Evolutionary conservation across 2,329 filamentous ascomycete species (phyloP), one percentile per base, ranked within the genome.

Genomic region (Aureobasidium uvarum): DNA sequence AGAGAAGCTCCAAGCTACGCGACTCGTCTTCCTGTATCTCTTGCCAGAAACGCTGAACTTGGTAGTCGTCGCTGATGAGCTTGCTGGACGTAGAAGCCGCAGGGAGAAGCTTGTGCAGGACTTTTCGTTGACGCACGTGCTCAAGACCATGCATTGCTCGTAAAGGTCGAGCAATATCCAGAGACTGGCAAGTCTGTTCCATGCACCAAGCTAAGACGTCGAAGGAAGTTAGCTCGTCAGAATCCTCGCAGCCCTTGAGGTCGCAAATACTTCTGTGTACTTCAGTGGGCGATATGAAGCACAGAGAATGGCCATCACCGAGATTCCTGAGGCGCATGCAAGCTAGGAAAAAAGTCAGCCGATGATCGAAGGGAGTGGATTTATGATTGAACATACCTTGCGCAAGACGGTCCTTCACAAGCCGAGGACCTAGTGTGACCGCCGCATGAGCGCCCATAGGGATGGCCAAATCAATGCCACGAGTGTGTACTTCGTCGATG

Each of bases 311-410:
- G 0, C 87, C 87, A 2, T 84, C 76, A 0, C 87, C 89, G 0
- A 93, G 79, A 66, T 87, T 85, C 13, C 89, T 75, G 83, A 92
- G 86, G n/a, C 89, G 75, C 86, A 89, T 90, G 66, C 87, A 89
- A 0, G 87, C 87, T 59, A 33, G 3, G 2, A 20, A 45, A 16
- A 31, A 31, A 31, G 50, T 52, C 28, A 52, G 50, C 18, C 10
- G 10, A 33, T 10, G 20, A 51, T 51, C 46, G 16, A 18, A 25
- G 23, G 23, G 13, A 11, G 28, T 16, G 18, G 16, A 51, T 14
- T 20, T 36, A 38, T 33, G 14, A 11, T 38, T 36, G 33, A 36
- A 43, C 54, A 23, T 45, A 59, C 55, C 55, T 85, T 92, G 89
- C 0, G 87, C 84, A 0, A 91, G 72, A 16, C 82, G 78, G 67